Percentiles rank a stretch among this genome's conserved stretches.
phyloP scores from a whole-genome alignment of 179 eudicot species.

The Silene noctiflora region DNA sequence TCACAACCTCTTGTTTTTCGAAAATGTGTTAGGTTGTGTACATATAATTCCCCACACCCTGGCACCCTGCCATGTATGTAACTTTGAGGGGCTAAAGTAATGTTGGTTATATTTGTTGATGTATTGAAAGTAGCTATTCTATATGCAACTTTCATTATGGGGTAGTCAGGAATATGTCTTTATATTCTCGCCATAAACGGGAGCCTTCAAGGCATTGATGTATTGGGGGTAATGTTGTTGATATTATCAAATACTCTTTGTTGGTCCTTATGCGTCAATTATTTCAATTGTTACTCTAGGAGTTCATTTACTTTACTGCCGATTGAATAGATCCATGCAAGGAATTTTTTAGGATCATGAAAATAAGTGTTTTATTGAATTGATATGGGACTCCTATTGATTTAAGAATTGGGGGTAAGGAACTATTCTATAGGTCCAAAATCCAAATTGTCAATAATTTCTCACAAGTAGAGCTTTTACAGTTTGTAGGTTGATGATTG shows the following conservation, averaged over 20 bases:
- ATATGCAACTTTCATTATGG: no score
- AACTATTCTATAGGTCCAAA: background rate
- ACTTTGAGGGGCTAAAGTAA: no score
- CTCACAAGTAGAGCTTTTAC: background rate
- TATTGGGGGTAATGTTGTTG: no score
- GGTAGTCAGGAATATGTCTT: no score
- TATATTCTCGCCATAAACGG: no score
- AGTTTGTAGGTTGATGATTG: no score
- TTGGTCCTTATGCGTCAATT: background rate
- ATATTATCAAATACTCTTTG: no score
- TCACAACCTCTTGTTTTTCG: background rate
- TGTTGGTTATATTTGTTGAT: no score
- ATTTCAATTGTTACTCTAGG: background rate
- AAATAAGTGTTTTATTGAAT: background rate
- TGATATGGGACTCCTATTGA: background rate
- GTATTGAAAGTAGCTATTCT: no score
- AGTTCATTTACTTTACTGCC: background rate
- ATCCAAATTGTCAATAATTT: background rate
- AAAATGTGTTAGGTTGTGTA: background rate
- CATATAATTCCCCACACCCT: background rate
- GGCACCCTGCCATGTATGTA: no score
- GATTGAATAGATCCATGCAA: background rate
- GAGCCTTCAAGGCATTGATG: no score
- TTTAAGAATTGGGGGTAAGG: background rate
- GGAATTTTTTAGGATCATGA: background rate